Evolutionary conservation across 805 yeast species (phyloP).

Genomic region (Hanseniaspora thailandica): DNA sequence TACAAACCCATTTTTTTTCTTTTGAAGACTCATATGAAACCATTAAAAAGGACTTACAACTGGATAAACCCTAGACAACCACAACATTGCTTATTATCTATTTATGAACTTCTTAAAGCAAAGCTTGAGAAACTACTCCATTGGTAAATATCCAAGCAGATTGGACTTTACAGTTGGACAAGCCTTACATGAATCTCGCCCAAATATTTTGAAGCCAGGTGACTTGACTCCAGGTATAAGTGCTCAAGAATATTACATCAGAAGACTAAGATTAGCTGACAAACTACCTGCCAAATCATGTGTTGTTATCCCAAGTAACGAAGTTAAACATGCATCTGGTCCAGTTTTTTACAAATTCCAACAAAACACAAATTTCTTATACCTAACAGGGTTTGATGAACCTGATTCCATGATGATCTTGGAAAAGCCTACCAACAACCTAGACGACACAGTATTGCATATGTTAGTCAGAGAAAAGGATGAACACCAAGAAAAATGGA

Average conservation of each 20-base stretch:
- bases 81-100: too few relatives aligned
- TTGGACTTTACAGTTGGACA: constrained; percentile 46
- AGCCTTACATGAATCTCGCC: constrained; percentile 76
- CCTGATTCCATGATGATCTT: constrained; percentile 64
- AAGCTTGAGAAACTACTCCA: not conserved
- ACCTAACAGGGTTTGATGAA: constrained; percentile 85
- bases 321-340: constrained; percentile 71
- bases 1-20: too few relatives aligned
- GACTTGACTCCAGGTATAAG: constrained; percentile 80
- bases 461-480: constrained; percentile 81
- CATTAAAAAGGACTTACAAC: too few relatives aligned
- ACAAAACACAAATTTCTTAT: constrained; percentile 79
- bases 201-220: constrained; percentile 60
- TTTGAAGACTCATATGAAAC: too few relatives aligned
- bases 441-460: constrained; percentile 50
- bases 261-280: constrained; percentile 51
- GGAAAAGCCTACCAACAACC: constrained; percentile 45
- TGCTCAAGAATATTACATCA: constrained; percentile 65
- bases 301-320: constrained; percentile 64
- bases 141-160: constrained; percentile 8
- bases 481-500: constrained; percentile 77
- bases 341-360: constrained; percentile 86
- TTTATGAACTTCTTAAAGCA: not conserved
- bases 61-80: too few relatives aligned
- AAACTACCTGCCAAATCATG: constrained; percentile 50